Evolutionary conservation across 2,329 filamentous ascomycete genomes (phyloP), one percentile per base, ranked within the genome.

Genomic region (Diaporthe nobilis): DNA sequence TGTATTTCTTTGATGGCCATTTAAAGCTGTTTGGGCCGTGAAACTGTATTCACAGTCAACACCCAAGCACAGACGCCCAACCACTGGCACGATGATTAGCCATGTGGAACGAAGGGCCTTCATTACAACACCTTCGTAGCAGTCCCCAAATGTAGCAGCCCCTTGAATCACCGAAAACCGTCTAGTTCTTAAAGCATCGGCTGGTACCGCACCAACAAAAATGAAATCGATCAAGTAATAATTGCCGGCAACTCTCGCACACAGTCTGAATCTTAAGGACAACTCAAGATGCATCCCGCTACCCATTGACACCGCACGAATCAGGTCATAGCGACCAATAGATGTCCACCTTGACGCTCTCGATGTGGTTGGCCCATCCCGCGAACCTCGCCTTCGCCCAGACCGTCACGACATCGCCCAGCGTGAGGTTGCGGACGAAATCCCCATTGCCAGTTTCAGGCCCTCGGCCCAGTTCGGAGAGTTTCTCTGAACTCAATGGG

Each of bases 361-460:
- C 81, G 13, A 92, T 81, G 17, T 82, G 71, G 77, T 92, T 92
- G 1, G 72, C 61, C 91, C 91, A 93, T 0, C 83, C 87, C 0
- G 80, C 81, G 73, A 90, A 92, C 75, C 91, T 86, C 2, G 90
- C 86, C 81, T 89, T 91, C 0, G 84, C 90, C 91, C 91, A 93
- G 2, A 93, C 79, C 0, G 90, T 92, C 15, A 93, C 82, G 25
- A 91, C 87, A 78, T 93, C 91, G 1, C 91, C 91, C n/a, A 91
- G 78, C 78, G 86, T 87, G 78, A 93, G 80, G 61, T 82, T 84
- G 22, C 88, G 86, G 47, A 93, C 87, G 80, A 91, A 92, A 51
- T 86, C 82, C 1, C 91, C 91, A 71, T 87, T 86, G 0, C 84
- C 88, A 0, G 89, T 90, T 5, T 80, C 86, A 28, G 79, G 80